Evolutionary conservation across 2,329 filamentous ascomycete species (phyloP), one percentile per base, ranked within the genome.

Genomic region (Pezicula neosporulosa): DNA sequence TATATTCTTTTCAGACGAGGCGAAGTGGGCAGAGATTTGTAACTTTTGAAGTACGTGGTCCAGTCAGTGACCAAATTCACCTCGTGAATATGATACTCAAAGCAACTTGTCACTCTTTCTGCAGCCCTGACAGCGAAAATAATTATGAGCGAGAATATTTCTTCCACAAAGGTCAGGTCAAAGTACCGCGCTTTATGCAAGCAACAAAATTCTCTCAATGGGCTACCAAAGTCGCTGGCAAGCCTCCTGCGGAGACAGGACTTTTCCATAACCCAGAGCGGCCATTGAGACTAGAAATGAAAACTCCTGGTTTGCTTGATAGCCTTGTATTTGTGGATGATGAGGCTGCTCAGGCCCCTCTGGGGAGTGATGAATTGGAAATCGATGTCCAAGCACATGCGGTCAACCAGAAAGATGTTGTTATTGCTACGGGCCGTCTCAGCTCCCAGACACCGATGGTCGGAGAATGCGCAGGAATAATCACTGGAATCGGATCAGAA

Each of bases 401-500:
- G 9, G n/a, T 36, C 33, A 36, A 36, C 33, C n/a, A 9, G 9
- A 36, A 36, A n/a, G 33, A 36, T 36, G n/a, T 36, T 9, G 9
- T 36, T 36, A n/a, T 36, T 9, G 33, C 33, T 9, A 9, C n/a
- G n/a, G 33, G 33, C n/a, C 33, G n/a, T 9, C 9, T 36, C 9
- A 9, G 9, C 9, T n/a, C 33, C 33, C 9, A 36, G n/a, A n/a
- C n/a, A 9, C 9, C 33, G 9, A 36, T 36, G 33, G 33, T 36
- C n/a, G 33, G 33, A 36, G 33, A 36, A 36, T 36, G 9, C n/a
- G 33, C 33, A 36, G 65, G 65, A 24, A 33, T 66, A 28, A 50
- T 67, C 12, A 52, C 54, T 4, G 49, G 50, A 2, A 50, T 63
- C 19, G 66, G 66, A 6, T 52, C 54, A n/a, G 55, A 60, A 12